A percentile compares a stretch with the other conserved stretches of the same genome.
These are phyloP conservation scores for Echites panduratus DNA, from an alignment of 257 asterid genomes.

Conservation along the genomic window DNA sequence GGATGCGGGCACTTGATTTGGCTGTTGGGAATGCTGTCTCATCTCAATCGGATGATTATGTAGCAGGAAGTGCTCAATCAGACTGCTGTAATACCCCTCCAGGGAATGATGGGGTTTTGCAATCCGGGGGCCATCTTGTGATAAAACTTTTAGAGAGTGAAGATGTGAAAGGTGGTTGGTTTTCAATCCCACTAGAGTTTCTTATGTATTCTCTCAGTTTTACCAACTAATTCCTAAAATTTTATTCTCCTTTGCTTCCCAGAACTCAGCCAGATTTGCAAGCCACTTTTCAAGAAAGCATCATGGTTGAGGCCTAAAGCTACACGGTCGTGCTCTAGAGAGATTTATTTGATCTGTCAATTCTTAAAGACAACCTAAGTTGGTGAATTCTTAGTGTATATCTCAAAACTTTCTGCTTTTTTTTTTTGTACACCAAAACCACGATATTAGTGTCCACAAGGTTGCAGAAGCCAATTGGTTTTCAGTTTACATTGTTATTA, in stretches of 20 bases:
- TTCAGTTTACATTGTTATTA: too few species aligned
- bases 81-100: constrained; percentile 17
- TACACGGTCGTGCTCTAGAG: constrained; percentile 72
- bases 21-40: constrained; percentile 54
- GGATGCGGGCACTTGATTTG: constrained; percentile 68
- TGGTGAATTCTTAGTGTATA: neutral
- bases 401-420: too few species aligned
- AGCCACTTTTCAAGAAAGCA: constrained; percentile 60
- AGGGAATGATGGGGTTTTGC: constrained; percentile 35
- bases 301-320: constrained; percentile 90
- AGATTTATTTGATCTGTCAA: constrained; percentile 81
- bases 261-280: constrained; percentile 66
- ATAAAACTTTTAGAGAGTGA: constrained; percentile 87
- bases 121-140: constrained; percentile 68
- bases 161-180: constrained; percentile 57
- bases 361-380: constrained; percentile 23
- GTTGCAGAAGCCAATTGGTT: too few species aligned
- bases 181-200: neutral
- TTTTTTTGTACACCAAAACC: too few species aligned
- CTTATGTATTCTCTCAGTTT: neutral
- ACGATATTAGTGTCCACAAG: too few species aligned
- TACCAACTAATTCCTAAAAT: neutral
- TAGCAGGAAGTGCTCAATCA: constrained; percentile 16
- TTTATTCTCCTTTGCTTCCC: constrained; percentile 10
- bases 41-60: constrained; percentile 15